phyloP scores from a whole-genome alignment of 306 rosid genomes.

The Sindora glabra region DNA sequence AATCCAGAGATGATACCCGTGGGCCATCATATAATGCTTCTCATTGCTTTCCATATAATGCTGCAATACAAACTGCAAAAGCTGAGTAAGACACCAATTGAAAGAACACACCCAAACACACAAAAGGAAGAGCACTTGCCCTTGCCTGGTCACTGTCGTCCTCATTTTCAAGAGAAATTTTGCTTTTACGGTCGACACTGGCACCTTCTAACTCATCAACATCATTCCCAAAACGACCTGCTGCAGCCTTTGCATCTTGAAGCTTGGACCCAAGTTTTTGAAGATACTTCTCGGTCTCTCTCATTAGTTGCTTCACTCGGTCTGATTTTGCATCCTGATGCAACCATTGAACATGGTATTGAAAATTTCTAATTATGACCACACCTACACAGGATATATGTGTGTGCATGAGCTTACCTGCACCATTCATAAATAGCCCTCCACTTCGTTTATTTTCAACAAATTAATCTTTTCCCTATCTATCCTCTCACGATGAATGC shows the following conservation, averaged over 20 bases:
- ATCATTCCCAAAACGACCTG: conserved; percentile 60
- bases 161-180: conserved; percentile 64
- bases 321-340: conserved; percentile 94
- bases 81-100: conserved; percentile 12
- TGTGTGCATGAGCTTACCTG: conserved; percentile 70
- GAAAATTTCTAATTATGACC: conserved; percentile 2
- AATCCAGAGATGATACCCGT: conserved; percentile 52
- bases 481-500: conserved; percentile 95
- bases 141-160: conserved; percentile 98
- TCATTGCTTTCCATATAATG: conserved; percentile 99
- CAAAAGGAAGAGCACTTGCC: conserved; percentile 38
- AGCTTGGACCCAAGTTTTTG: conserved; percentile 96
- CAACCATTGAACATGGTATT: conserved; percentile 7
- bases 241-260: conserved; percentile 67
- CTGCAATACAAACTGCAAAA: conserved; percentile 44
- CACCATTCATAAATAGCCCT: conserved; percentile 98
- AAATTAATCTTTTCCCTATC: conserved; percentile 97
- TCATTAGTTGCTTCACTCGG: conserved; percentile 97
- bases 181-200: conserved; percentile 50
- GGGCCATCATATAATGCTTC: conserved; percentile 99
- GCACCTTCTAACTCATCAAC: conserved; percentile 52
- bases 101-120: conserved; percentile 4
- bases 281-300: conserved; percentile 96
- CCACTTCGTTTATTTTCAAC: conserved; percentile 95
- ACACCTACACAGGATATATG: neutral